A percentile compares a stretch with the other conserved stretches of the same genome.
Conservation (phyloP, 129 eudicot genomes). For the Artemisia tridentata region DNA sequence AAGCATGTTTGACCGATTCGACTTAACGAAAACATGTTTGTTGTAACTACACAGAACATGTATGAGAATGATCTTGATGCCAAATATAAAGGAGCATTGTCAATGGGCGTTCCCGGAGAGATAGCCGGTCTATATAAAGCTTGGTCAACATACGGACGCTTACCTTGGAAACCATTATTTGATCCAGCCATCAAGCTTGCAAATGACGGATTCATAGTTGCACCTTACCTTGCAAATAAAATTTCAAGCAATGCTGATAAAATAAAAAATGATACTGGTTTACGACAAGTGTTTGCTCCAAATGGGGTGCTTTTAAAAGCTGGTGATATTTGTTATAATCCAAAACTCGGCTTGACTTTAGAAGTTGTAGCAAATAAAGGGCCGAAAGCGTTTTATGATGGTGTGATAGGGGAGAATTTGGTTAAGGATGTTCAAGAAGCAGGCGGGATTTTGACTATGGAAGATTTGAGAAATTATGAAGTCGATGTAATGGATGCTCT, state of each 20-base stretch:
- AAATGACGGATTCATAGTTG: conserved; percentile 58
- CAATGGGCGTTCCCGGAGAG: conserved; percentile 95
- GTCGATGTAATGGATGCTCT: conserved; percentile 64
- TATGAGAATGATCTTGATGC: conserved; percentile 48
- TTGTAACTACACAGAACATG: conserved; percentile 61
- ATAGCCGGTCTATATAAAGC: conserved; percentile 75
- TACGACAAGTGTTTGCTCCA: conserved; percentile 72
- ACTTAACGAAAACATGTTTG: too few species aligned
- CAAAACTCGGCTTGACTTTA: conserved; percentile 68
- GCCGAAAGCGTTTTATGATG: conserved; percentile 70
- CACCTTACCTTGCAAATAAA: conserved; percentile 54
- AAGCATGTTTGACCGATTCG: too few species aligned
- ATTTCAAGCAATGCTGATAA: conserved; percentile 31
- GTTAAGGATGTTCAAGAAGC: conserved; percentile 67
- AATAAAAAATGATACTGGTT: conserved; percentile 64
- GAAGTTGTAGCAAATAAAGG: conserved; percentile 84
- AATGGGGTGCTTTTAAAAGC: conserved; percentile 57
- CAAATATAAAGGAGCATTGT: conserved; percentile 62
- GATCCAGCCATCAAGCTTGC: conserved; percentile 77
- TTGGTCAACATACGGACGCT: conserved; percentile 70
- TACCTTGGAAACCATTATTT: conserved; percentile 72
- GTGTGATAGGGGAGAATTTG: conserved; percentile 66
- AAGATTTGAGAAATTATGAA: conserved; percentile 69
- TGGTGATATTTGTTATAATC: conserved; percentile 79
- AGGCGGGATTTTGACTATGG: conserved; percentile 86